phyloP scores from a whole-genome alignment of 2,329 filamentous ascomycete species.

The Sordariomycetes sp. region DNA sequence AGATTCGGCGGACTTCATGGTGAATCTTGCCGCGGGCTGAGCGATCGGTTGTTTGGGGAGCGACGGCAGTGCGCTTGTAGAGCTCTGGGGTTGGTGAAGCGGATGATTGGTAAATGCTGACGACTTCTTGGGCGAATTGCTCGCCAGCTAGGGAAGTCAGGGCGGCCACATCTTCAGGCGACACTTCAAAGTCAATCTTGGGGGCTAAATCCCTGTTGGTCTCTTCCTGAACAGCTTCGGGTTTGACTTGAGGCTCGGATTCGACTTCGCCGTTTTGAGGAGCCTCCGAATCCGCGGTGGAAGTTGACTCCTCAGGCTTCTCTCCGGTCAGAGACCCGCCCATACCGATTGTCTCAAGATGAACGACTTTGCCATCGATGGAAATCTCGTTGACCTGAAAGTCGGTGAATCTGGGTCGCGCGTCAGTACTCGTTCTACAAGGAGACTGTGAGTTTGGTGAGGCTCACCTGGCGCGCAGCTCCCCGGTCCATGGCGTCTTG shows the following conservation, averaged over 20 bases:
- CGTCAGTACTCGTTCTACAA: no score
- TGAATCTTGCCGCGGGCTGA: constrained; percentile 38
- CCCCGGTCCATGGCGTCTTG: constrained; percentile 26
- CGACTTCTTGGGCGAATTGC: constrained; percentile 27
- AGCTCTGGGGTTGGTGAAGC: constrained; percentile 17
- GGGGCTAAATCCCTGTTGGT: constrained; percentile 6
- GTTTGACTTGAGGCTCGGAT: neutral
- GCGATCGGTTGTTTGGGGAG: constrained; percentile 34
- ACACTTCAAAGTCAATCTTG: constrained; percentile 16
- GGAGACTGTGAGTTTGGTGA: neutral
- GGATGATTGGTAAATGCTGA: constrained; percentile 29
- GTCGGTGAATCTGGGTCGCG: constrained; percentile 63
- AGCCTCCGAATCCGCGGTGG: no score
- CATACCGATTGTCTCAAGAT: constrained; percentile 46
- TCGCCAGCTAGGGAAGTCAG: constrained; percentile 29
- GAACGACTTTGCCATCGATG: constrained; percentile 65
- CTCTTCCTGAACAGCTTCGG: neutral
- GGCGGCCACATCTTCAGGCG: constrained; percentile 20
- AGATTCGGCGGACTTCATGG: constrained; percentile 66
- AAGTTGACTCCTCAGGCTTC: no score
- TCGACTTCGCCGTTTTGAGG: neutral
- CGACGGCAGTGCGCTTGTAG: constrained; percentile 22
- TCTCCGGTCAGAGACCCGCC: neutral
- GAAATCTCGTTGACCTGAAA: constrained; percentile 88
- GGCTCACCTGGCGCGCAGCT: constrained; percentile 27